These are phyloP conservation scores for Pseudogymnoascus sp. DNA, from an alignment of 2,329 filamentous ascomycete species.

Conservation along the genomic window DNA sequence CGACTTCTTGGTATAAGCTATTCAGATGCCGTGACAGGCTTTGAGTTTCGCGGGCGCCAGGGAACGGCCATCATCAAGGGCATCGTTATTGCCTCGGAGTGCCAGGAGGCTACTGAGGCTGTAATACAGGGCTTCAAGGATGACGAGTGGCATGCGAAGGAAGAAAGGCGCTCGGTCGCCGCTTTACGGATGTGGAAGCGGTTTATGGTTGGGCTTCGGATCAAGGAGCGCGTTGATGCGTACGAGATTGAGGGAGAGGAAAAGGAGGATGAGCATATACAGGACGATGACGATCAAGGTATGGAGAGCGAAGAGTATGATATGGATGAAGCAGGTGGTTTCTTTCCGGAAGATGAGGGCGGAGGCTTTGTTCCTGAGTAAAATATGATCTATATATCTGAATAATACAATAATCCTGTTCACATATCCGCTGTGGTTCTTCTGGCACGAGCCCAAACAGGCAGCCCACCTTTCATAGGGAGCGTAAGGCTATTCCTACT, in stretches of 20 bases:
- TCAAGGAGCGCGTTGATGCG: conserved; percentile 25
- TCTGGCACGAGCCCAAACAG: conserved; percentile 22
- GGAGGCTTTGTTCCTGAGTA: conserved; percentile 8
- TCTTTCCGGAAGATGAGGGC: conserved; percentile 30
- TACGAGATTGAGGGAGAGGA: conserved; percentile 24
- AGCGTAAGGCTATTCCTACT: conserved; percentile 56
- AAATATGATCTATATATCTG: not conserved
- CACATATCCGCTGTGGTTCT: not conserved
- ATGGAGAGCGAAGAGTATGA: conserved; percentile 39
- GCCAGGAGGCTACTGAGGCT: conserved; percentile 62
- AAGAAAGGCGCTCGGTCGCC: conserved; percentile 53
- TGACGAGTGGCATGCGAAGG: conserved; percentile 55
- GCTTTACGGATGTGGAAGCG: conserved; percentile 66
- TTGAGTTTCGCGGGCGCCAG: conserved; percentile 76
- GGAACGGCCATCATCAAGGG: conserved; percentile 80
- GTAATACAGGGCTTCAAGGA: conserved; percentile 63
- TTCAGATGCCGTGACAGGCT: conserved; percentile 83
- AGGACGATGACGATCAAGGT: conserved; percentile 29
- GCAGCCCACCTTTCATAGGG: conserved; percentile 56
- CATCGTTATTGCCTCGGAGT: conserved; percentile 66
- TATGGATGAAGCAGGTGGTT: conserved; percentile 38
- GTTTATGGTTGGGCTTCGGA: conserved; percentile 66
- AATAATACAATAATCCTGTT: not conserved
- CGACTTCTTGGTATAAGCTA: conserved; percentile 73
- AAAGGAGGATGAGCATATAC: conserved; percentile 33